These are phyloP conservation scores for Triadica sebifera DNA, from an alignment of 345 rosid genomes.

Conservation along the genomic window DNA sequence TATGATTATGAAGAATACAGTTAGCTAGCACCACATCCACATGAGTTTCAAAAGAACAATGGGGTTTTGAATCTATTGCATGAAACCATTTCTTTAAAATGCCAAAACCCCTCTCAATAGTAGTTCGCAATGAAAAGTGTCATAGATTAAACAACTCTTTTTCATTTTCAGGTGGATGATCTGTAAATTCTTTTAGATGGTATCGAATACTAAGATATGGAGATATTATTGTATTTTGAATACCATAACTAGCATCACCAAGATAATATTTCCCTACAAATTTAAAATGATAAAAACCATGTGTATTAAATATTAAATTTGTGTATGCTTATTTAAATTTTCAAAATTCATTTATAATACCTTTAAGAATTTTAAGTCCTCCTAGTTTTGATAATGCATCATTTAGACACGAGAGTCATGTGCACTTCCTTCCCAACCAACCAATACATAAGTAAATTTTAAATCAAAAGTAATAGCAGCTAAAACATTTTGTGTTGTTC, in stretches of 20 bases:
- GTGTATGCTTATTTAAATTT: too few species aligned
- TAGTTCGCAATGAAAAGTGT: not conserved
- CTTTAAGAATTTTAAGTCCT: not conserved
- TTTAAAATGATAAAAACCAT: too few species aligned
- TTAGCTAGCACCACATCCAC: not conserved
- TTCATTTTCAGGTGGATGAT: not conserved
- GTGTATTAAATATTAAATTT: too few species aligned
- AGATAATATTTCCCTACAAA: too few species aligned
- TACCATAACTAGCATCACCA: too few species aligned
- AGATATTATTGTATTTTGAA: not conserved
- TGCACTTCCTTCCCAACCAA: not conserved
- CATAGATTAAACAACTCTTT: not conserved
- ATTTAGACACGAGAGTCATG: not conserved
- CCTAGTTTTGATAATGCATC: not conserved
- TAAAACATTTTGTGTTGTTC: not conserved
- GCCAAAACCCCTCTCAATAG: constrained; percentile 4
- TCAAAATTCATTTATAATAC: not conserved
- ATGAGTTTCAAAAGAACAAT: not conserved
- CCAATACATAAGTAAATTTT: not conserved
- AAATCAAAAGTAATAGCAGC: not conserved
- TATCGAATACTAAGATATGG: not conserved
- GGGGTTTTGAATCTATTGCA: not conserved
- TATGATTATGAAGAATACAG: not conserved
- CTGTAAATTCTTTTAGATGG: not conserved
- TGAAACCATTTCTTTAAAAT: not conserved